Conservation (phyloP, 169 alveolate genomes). For the Cytauxzoon felis region DNA sequence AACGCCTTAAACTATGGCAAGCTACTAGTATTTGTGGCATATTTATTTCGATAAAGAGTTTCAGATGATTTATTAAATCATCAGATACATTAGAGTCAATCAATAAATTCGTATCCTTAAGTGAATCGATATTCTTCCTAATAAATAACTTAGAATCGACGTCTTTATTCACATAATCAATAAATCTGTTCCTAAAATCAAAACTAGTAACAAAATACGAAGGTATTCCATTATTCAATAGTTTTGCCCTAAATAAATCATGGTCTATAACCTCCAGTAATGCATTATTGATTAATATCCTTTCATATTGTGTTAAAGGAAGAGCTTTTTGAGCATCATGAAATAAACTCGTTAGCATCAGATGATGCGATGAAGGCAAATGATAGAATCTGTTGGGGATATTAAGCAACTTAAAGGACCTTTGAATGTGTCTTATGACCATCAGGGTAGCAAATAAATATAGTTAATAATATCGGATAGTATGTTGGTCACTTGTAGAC, state of each 20-base stretch:
- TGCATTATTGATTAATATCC: conserved; percentile 42
- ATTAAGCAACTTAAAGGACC: no score
- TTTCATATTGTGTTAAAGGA: conserved; percentile 47
- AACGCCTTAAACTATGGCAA: conserved; percentile 29
- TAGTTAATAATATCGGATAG: no score
- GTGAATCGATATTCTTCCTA: neutral
- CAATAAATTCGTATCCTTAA: neutral
- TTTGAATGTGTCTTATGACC: no score
- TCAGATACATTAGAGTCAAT: neutral
- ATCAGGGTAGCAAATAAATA: no score
- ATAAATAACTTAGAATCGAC: neutral
- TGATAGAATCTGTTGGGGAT: no score
- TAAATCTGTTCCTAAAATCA: conserved; percentile 36
- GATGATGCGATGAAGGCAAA: no score
- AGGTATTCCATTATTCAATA: conserved; percentile 16
- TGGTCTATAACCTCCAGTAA: conserved; percentile 6
- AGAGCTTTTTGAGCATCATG: conserved; percentile 1
- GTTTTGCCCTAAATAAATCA: neutral
- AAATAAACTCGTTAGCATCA: no score
- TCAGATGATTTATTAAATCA: neutral
- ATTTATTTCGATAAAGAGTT: neutral
- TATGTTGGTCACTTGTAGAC: no score
- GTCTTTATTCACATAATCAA: conserved; percentile 5
- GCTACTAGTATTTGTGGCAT: conserved; percentile 28
- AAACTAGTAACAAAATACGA: conserved; percentile 25